Conservation (phyloP, 1,284 basidiomycete species). For the Meira miltonrushii region DNA sequence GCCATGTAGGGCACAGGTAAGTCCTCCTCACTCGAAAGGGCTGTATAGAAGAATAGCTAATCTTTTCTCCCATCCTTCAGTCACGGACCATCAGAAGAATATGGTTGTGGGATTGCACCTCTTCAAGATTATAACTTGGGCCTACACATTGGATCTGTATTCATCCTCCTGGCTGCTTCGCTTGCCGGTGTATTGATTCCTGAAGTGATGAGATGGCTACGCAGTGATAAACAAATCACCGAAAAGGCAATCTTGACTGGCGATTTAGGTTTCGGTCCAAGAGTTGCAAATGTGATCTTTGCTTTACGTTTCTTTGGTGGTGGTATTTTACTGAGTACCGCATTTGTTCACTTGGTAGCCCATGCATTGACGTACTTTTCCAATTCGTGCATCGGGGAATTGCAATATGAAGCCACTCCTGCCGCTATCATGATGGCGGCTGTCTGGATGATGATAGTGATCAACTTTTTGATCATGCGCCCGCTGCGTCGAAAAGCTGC, state of each 20-base stretch:
- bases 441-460: too few species aligned
- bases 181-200: constrained; percentile 53
- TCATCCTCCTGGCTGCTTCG: constrained; percentile 53
- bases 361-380: constrained; percentile 53
- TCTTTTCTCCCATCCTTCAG: too few species aligned
- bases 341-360: constrained; percentile 55
- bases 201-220: constrained; percentile 52
- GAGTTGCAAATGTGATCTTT: constrained; percentile 24
- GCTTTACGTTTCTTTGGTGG: constrained; percentile 34
- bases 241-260: not conserved
- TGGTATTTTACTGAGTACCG: constrained; percentile 56
- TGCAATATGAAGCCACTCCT: constrained; percentile 54
- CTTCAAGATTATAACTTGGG: constrained; percentile 52
- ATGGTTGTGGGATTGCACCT: constrained; percentile 25
- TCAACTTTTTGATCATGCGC: too few species aligned
- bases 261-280: not conserved
- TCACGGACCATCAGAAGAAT: too few species aligned
- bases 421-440: constrained; percentile 47
- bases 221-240: constrained; percentile 24
- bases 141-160: constrained; percentile 55
- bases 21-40: too few species aligned
- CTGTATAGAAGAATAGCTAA: too few species aligned
- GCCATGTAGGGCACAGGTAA: too few species aligned
- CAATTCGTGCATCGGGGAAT: constrained; percentile 55
- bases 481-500: not conserved